Conservation (phyloP, 805 yeast species). For the Wickerhamiella dianesei region DNA sequence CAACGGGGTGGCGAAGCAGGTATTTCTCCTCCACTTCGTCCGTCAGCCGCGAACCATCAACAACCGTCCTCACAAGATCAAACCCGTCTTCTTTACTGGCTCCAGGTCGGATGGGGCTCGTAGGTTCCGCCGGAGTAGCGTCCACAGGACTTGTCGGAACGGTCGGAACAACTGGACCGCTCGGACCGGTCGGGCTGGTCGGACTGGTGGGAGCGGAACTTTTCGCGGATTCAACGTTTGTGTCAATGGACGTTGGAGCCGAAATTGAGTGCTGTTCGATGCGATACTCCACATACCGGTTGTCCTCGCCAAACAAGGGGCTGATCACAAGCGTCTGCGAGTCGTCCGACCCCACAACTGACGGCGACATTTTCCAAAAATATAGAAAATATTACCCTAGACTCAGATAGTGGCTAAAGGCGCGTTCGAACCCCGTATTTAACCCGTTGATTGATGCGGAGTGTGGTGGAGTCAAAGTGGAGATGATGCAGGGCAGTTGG, state of each 20-base stretch:
- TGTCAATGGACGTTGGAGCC: conserved; percentile 5
- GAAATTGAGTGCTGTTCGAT: background rate
- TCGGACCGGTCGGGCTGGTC: no score
- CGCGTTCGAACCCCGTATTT: no score
- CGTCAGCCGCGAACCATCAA: background rate
- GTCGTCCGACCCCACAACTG: background rate
- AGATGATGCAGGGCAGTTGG: background rate
- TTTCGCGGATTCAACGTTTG: no score
- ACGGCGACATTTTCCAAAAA: background rate
- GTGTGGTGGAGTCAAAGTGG: background rate
- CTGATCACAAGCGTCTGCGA: background rate
- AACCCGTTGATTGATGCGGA: no score
- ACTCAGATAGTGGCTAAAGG: no score
- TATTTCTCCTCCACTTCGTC: conserved; percentile 5
- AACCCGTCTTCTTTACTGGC: no score
- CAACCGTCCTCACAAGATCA: background rate
- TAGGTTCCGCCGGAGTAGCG: no score
- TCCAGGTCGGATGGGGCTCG: no score
- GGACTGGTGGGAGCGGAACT: no score
- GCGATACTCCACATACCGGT: background rate
- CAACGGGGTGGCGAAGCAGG: conserved; percentile 10
- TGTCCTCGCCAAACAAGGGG: background rate
- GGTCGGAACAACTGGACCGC: no score
- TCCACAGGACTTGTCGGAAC: no score
- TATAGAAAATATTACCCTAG: no score